Percentiles rank a stretch among this genome's conserved stretches.
Conservation (phyloP, 306 rosid genomes). For the Vigna nakashimae region DNA sequence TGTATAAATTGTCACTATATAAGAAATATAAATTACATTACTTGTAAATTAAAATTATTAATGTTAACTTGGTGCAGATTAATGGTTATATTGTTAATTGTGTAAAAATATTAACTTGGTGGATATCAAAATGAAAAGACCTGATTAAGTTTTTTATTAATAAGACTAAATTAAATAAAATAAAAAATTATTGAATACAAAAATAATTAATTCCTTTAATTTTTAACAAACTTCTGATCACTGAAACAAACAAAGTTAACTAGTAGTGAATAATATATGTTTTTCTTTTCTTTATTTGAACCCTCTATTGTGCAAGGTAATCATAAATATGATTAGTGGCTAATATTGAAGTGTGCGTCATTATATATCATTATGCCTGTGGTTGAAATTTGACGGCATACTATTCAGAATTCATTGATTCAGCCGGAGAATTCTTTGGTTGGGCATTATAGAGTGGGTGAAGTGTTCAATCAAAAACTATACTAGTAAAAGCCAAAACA, state of each 20-base stretch:
- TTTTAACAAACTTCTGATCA: background rate
- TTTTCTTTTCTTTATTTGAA: conserved; percentile 15
- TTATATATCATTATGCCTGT: conserved; percentile 45
- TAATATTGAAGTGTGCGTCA: conserved; percentile 42
- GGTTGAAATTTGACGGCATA: conserved; percentile 46
- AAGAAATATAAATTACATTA: too few species aligned
- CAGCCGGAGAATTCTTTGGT: conserved; percentile 37
- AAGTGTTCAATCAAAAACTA: conserved; percentile 42
- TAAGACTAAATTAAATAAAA: too few species aligned
- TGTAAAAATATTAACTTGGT: too few species aligned
- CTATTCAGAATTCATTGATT: conserved; percentile 37
- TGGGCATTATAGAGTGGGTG: conserved; percentile 38
- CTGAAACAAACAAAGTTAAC: background rate
- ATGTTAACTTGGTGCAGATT: too few species aligned
- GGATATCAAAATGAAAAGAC: too few species aligned
- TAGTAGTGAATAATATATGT: background rate
- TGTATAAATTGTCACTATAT: too few species aligned
- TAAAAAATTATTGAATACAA: background rate
- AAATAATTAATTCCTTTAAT: background rate
- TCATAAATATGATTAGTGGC: conserved; percentile 41
- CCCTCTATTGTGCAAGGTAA: background rate
- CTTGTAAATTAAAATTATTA: too few species aligned
- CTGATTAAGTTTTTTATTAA: too few species aligned
- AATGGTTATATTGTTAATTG: too few species aligned
- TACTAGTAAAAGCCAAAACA: conserved; percentile 37